phyloP scores from a whole-genome alignment of 2,329 filamentous ascomycete species.

The Ambrosiella xylebori region DNA sequence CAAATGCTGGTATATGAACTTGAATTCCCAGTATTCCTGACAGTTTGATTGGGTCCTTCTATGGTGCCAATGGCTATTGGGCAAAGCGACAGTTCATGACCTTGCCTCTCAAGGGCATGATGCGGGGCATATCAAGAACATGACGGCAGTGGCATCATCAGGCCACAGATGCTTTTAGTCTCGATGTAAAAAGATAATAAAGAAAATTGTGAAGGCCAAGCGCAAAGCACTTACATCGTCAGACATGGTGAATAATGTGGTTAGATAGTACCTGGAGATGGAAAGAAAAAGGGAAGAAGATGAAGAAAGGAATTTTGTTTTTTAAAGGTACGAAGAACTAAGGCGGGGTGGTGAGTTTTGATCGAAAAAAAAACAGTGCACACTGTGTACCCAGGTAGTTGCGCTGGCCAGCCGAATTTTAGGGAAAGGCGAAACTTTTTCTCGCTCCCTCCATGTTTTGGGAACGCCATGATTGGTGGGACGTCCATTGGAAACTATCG shows the following conservation, averaged over 20 bases:
- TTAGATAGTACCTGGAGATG: slow-evolving; percentile 17
- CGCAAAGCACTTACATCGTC: slow-evolving; percentile 33
- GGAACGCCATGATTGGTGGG: slow-evolving; percentile 4
- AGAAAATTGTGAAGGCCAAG: background rate
- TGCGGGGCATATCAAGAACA: background rate
- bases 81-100: too few relatives aligned
- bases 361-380: slow-evolving; percentile 13
- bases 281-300: slow-evolving; percentile 17
- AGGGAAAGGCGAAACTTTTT: slow-evolving; percentile 8
- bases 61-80: too few relatives aligned
- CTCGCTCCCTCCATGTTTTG: slow-evolving; percentile 2
- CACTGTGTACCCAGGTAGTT: slow-evolving; percentile 12
- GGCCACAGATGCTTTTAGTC: background rate
- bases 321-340: slow-evolving; percentile 17
- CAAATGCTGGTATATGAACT: too few relatives aligned
- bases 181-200: background rate
- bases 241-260: slow-evolving; percentile 35
- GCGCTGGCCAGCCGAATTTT: slow-evolving; percentile 1
- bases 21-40: too few relatives aligned
- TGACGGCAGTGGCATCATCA: background rate
- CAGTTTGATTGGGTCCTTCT: too few relatives aligned
- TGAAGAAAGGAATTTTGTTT: slow-evolving; percentile 14
- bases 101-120: too few relatives aligned
- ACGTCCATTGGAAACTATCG: background rate
- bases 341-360: slow-evolving; percentile 12